Base-by-base conservation (phyloP, 2,329 filamentous ascomycete genomes). In the Lachnellula hyalina region DNA sequence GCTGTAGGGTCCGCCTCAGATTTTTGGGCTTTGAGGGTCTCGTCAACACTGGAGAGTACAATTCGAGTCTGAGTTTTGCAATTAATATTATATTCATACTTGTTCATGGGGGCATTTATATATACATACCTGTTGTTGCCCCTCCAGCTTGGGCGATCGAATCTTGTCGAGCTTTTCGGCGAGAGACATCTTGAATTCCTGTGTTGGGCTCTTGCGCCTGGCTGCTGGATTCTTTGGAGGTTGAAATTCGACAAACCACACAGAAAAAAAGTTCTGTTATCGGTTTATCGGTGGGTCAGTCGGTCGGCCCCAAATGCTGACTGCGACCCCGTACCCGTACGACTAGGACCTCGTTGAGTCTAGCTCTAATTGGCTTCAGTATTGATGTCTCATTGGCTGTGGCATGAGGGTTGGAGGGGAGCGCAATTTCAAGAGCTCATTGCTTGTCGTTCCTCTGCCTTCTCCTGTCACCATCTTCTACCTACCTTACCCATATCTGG, bases 141-240 rank as follows among this genome's bases (percentile, higher is more conserved):
- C 96, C 74, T 97, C 90, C 67, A 96, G 84, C 74, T 96, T 96
- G 54, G 94, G 94, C 70, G 89, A 94, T 75, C 94, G 89, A 73
- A 97, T 96, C 82, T 95, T 96, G 77, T 93, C 89, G 71, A 99
- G 84, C 79, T 91, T 95, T 78, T 96, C 93, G 72, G 88, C 85
- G 68, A 97, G 76, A 73, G 84, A 83, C 76, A 78, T 78, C 65
- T 65, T 74, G 69, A 57, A 61, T 49, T 52, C 58, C 49, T 56
- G 46, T 61, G 55, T 17, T 59, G 52, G 58, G 61, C 59, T 63
- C 59, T 63, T 63, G 64, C 60, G 65, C 66, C 63, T 47, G 51
- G 51, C 40, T 44, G 28, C 8, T 32, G 28, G 28, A 32, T 32
- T 32, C 3, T 32, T 32, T 32, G 28, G 28, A 32, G 8, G 53